Base-by-base conservation (phyloP, 306 rosid genomes). In the Bauhinia variegata region DNA sequence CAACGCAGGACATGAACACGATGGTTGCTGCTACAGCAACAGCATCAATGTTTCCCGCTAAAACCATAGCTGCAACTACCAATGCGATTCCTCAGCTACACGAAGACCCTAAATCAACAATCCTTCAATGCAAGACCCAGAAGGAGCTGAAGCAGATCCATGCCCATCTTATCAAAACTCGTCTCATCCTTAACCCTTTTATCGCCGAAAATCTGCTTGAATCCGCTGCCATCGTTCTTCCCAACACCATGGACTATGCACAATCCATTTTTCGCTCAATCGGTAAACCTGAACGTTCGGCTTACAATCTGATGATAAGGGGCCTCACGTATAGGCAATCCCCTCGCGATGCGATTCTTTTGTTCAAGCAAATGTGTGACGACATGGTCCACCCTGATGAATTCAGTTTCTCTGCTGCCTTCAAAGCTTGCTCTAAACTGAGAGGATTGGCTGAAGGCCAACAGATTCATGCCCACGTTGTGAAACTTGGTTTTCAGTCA, bases 161-260 rank as follows among this genome's bases (percentile, higher is more conserved):
- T 49, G 89, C 90, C 30, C 83, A 80, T 57, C 89, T 87, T 63
- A 63, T 84, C 78, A 82, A 82, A 76, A 81, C 89, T 56, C 79
- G 82, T 48, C 88, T 79, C 68, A 56, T 84, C 77, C 83, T 58
- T 72, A 54, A 63, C 79, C 88, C 84, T 56, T 8, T 67, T 17
- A 9, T 84, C 64, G 14, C 76, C 33, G 84, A 77, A 60, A 78
- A 71, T 74, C 73, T 84, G 73, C 89, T 87, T 11, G 89, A 87
- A 48, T 79, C 85, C 32, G 81, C 92, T 16, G 85, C 89, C 10
- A 43, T 86, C 28, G 55, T 84, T 37, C 77, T 87, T 28, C 88
- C 87, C 53, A 38, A 62, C 51, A 2, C 87, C 65, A 48, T 84
- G 65, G 82, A 77, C 70, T 87, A 79, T 30, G 88, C 88, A 14